Evolutionary conservation across 331 rosid species (phyloP).

Genomic region (Dryas integrifolia): DNA sequence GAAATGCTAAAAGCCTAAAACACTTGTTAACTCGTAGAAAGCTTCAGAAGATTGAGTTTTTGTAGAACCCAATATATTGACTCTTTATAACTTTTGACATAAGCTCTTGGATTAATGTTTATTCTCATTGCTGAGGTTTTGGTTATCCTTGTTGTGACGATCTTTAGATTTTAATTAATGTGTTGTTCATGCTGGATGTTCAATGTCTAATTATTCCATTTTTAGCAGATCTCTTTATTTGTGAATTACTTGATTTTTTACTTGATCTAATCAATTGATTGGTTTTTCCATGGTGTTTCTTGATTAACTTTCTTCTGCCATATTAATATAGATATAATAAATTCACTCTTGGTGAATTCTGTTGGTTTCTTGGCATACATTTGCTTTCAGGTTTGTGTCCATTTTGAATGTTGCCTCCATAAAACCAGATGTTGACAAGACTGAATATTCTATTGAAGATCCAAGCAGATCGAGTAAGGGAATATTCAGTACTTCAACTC

Average conservation of each 20-base stretch:
- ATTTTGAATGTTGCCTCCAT: constrained; percentile 86
- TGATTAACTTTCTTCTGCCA: background rate
- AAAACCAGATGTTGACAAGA: constrained; percentile 60
- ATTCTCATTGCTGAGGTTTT: too few species aligned
- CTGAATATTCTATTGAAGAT: constrained; percentile 39
- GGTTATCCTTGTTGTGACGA: too few species aligned
- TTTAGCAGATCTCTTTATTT: background rate
- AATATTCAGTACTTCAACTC: constrained; percentile 59
- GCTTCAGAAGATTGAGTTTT: too few species aligned
- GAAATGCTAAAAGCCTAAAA: too few species aligned
- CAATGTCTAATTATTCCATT: background rate
- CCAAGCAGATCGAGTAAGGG: constrained; percentile 48
- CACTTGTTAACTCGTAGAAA: too few species aligned
- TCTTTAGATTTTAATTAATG: too few species aligned
- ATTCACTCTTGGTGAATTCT: background rate
- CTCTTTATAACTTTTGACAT: too few species aligned
- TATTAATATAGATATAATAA: background rate
- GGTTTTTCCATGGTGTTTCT: background rate
- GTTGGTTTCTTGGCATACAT: constrained; percentile 7
- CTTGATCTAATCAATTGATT: too few species aligned
- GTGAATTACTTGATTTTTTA: background rate
- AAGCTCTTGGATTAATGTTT: too few species aligned
- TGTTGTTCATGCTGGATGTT: too few species aligned
- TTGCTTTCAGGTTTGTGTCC: constrained; percentile 71
- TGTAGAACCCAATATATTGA: too few species aligned